Conservation (phyloP, 2,329 filamentous ascomycete species). For the Colletotrichum nymphaeae region DNA sequence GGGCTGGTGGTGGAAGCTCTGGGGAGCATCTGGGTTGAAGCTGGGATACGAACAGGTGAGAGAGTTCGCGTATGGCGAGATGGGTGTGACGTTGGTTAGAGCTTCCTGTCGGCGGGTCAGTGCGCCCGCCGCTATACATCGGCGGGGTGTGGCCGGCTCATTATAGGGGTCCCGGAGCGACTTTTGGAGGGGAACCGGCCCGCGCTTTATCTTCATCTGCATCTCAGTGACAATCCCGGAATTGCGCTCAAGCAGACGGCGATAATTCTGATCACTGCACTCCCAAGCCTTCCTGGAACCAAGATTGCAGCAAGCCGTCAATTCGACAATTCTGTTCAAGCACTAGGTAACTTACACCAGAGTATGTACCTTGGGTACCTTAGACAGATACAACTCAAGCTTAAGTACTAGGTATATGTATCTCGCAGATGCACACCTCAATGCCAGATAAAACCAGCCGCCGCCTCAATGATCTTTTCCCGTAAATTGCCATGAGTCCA, state of each 20-base stretch:
- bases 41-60: not conserved
- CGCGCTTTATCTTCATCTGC: too few species aligned
- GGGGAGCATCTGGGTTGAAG: not conserved
- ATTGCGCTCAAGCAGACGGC: accelerated
- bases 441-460: not conserved
- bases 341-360: not conserved
- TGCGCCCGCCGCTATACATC: not conserved
- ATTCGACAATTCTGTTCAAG: not conserved
- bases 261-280: not conserved
- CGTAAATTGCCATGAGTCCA: constrained; percentile 22
- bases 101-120: not conserved
- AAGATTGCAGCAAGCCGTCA: not conserved
- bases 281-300: not conserved
- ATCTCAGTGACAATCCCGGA: not conserved
- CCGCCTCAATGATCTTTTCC: not conserved
- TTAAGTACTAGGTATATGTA: not conserved
- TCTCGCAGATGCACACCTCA: not conserved
- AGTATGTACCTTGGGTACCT: not conserved
- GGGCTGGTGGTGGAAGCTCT: constrained; percentile 25
- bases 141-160: too few species aligned
- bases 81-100: constrained; percentile 14
- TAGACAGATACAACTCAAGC: not conserved
- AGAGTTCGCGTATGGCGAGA: not conserved
- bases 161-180: too few species aligned
- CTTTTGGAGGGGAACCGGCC: too few species aligned